phyloP scores from a whole-genome alignment of 441 rosid genomes.

The Bruguiera hainesii region DNA sequence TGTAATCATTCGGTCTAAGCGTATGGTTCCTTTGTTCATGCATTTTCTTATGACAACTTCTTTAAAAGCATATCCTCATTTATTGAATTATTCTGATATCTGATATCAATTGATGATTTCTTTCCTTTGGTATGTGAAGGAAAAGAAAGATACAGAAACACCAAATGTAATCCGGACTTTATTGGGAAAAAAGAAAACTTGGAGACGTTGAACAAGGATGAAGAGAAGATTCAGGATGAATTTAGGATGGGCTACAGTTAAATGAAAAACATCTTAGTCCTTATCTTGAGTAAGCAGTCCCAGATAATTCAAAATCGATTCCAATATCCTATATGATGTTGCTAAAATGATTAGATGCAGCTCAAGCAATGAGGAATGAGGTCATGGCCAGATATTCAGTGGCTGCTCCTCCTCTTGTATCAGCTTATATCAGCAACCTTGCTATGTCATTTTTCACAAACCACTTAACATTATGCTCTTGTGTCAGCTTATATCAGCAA shows the following conservation, averaged over 20 bases:
- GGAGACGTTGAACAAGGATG: not conserved
- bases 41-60: too few relatives aligned
- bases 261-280: not conserved
- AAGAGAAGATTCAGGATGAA: not conserved
- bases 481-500: conserved; percentile 75
- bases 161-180: not conserved
- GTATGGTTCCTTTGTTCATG: too few relatives aligned
- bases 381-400: not conserved
- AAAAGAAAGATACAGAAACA: not conserved
- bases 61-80: not conserved
- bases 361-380: not conserved
- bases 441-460: conserved; percentile 27
- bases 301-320: not conserved
- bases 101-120: not conserved
- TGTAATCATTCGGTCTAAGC: too few relatives aligned
- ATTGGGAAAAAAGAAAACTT: not conserved
- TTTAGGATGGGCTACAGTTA: not conserved
- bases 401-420: not conserved
- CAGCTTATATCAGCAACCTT: conserved; percentile 43
- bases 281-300: not conserved
- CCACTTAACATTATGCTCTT: conserved; percentile 12
- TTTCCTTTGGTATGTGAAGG: not conserved
- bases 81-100: not conserved
- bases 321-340: not conserved
- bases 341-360: not conserved